These are phyloP conservation scores for Moesziomyces parantarcticus DNA, from an alignment of 1,284 basidiomycete genomes.

Conservation along the genomic window DNA sequence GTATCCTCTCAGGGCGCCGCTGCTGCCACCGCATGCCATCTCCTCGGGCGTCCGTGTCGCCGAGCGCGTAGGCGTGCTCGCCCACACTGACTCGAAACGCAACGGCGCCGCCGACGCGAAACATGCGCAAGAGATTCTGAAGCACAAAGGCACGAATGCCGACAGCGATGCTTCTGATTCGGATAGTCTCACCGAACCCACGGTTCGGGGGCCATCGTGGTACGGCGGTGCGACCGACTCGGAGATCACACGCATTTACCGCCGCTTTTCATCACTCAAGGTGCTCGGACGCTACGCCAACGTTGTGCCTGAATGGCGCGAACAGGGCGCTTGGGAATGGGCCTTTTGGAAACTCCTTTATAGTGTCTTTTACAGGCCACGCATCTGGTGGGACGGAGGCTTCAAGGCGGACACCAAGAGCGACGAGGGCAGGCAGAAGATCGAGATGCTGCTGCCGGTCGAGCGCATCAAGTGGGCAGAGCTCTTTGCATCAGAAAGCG, in stretches of 20 bases:
- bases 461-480: slow-evolving; percentile 44
- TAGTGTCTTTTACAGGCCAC: slow-evolving; percentile 42
- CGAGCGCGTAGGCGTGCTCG: slow-evolving; percentile 35
- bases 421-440: slow-evolving; percentile 34
- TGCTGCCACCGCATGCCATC: slow-evolving; percentile 43
- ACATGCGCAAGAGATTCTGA: slow-evolving; percentile 15
- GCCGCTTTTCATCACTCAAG: slow-evolving; percentile 62
- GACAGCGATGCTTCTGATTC: slow-evolving; percentile 5
- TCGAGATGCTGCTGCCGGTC: slow-evolving; percentile 50
- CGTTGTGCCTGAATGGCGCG: slow-evolving; percentile 71
- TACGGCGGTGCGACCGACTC: slow-evolving; percentile 49
- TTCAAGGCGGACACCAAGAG: slow-evolving; percentile 54
- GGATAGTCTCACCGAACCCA: neutral
- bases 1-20: slow-evolving; percentile 36
- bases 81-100: slow-evolving; percentile 11
- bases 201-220: slow-evolving; percentile 27
- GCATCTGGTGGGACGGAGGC: slow-evolving; percentile 62
- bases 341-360: slow-evolving; percentile 53
- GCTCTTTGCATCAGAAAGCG: slow-evolving; percentile 15
- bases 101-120: slow-evolving; percentile 1
- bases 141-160: slow-evolving; percentile 11
- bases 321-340: slow-evolving; percentile 70
- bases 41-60: slow-evolving; percentile 32
- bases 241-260: slow-evolving; percentile 68
- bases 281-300: slow-evolving; percentile 67